Evolutionary conservation across 108 stramenopile species (phyloP).

Genomic region (Cyclotella sp.): DNA sequence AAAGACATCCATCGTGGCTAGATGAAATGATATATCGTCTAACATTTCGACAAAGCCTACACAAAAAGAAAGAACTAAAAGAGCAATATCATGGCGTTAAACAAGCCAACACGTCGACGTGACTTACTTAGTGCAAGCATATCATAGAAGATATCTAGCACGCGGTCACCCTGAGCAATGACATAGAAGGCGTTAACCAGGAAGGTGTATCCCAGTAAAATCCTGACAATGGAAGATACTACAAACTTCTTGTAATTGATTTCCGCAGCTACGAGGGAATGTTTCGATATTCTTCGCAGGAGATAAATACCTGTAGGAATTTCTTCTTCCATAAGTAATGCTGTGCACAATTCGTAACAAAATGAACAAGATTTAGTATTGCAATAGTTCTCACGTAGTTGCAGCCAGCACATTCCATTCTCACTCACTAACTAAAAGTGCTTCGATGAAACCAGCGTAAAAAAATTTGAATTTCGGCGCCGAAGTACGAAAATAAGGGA

Average conservation of each 20-base stretch:
- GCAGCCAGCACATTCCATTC: too few species aligned
- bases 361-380: not conserved
- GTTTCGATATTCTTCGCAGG: not conserved
- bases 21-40: not conserved
- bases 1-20: not conserved
- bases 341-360: not conserved
- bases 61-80: not conserved
- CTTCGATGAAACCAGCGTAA: too few species aligned
- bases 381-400: not conserved
- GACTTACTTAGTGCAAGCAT: not conserved
- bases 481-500: not conserved
- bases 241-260: constrained; percentile 1
- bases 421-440: too few species aligned
- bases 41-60: not conserved
- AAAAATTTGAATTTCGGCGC: too few species aligned
- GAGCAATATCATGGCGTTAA: not conserved
- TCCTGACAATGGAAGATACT: not conserved
- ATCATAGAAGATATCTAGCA: not conserved
- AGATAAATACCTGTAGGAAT: not conserved
- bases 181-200: not conserved
- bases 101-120: not conserved
- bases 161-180: not conserved
- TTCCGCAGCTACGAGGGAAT: not conserved
- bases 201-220: not conserved
- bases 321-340: not conserved